Percentiles rank a stretch among this genome's conserved stretches.
These are phyloP conservation scores for Pyrenochaeta sp. DNA, from an alignment of 2,329 filamentous ascomycete species.

Conservation along the genomic window DNA sequence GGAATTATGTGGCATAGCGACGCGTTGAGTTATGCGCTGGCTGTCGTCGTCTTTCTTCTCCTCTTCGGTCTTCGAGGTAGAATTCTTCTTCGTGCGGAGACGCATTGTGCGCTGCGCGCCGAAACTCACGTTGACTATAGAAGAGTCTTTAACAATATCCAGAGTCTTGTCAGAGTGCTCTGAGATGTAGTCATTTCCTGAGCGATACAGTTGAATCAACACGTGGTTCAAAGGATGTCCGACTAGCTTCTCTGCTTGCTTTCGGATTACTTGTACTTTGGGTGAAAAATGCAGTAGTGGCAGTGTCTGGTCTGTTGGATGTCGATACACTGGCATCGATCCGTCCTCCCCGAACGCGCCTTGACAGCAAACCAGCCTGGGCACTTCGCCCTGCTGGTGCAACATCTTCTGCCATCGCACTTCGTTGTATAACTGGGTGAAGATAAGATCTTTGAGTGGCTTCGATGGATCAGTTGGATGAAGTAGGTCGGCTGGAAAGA, in stretches of 20 bases:
- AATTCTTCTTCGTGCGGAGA: conserved; percentile 78
- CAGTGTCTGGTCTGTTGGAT: conserved; percentile 88
- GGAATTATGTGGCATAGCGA: conserved; percentile 85
- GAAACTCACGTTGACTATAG: conserved; percentile 92
- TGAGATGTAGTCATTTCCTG: conserved; percentile 88
- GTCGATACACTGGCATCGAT: conserved; percentile 88
- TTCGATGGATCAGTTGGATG: conserved; percentile 40
- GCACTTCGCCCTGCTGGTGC: conserved; percentile 90
- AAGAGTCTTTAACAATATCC: conserved; percentile 82
- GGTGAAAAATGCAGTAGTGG: conserved; percentile 78
- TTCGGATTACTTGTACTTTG: conserved; percentile 73
- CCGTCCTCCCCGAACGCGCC: conserved; percentile 74
- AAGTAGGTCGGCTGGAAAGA: conserved; percentile 63
- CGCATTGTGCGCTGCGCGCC: conserved; percentile 91
- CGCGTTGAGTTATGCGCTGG: conserved; percentile 66
- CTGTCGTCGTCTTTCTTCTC: conserved; percentile 49
- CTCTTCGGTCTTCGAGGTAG: conserved; percentile 1
- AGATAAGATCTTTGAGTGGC: conserved; percentile 66
- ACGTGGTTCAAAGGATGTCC: conserved; percentile 89
- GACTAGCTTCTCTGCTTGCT: conserved; percentile 73
- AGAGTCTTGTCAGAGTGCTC: conserved; percentile 98
- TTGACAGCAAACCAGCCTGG: conserved; percentile 89
- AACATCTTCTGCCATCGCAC: conserved; percentile 92
- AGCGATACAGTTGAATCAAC: conserved; percentile 92
- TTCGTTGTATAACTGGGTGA: conserved; percentile 75